phyloP scores from a whole-genome alignment of 768 basidiomycete genomes.

The Xerocomellus intermedius region DNA sequence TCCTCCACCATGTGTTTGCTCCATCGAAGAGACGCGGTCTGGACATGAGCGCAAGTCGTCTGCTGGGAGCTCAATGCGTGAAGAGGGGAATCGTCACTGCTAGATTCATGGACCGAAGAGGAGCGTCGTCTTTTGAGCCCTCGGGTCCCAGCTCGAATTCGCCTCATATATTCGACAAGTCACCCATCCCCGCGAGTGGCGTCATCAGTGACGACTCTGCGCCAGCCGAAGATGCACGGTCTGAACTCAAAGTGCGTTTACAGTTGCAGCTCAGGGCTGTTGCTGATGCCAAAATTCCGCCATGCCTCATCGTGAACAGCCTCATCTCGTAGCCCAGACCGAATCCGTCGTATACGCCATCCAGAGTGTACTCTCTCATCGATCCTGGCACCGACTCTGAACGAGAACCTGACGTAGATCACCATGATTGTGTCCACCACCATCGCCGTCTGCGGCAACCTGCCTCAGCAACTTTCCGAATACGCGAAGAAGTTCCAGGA shows the following conservation, averaged over 20 bases:
- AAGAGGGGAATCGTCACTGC: conserved; percentile 22
- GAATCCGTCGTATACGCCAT: conserved; percentile 95
- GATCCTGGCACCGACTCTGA: conserved; percentile 77
- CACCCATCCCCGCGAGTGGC: conserved; percentile 40
- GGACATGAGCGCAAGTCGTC: conserved; percentile 49
- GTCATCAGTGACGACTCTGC: conserved; percentile 66
- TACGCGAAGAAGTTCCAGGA: conserved; percentile 91
- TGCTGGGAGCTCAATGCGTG: conserved; percentile 29
- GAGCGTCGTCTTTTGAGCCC: conserved; percentile 52
- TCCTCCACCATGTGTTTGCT: conserved; percentile 40
- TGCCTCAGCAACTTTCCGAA: conserved; percentile 78
- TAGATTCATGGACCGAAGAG: conserved; percentile 38
- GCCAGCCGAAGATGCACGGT: conserved; percentile 73
- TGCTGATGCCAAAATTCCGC: not conserved
- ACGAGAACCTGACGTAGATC: conserved; percentile 93
- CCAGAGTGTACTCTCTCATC: conserved; percentile 89
- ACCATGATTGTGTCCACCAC: conserved; percentile 98
- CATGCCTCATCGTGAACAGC: conserved; percentile 46
- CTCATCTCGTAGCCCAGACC: conserved; percentile 94
- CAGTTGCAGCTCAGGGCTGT: not conserved
- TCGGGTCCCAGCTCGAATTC: conserved; percentile 76
- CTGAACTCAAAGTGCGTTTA: conserved; percentile 67
- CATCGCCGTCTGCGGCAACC: too few species aligned
- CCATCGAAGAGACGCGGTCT: conserved; percentile 54
- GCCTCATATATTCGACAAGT: conserved; percentile 70